Evolutionary conservation across 73 alveolate species (phyloP).

Genomic region (Paramecium biaurelia): DNA sequence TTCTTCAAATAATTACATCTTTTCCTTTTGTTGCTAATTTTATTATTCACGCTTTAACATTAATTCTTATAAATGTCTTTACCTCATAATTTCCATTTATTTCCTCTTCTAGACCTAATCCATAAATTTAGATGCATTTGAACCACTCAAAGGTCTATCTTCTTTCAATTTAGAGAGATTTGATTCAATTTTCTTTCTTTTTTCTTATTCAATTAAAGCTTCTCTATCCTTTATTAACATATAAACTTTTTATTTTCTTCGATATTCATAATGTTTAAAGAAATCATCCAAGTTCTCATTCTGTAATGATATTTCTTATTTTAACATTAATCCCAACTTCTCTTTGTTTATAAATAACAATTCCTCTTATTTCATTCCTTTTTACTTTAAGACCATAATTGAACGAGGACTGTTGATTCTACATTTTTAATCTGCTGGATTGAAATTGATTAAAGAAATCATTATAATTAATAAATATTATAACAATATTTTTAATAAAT

Average conservation of each 20-base stretch:
- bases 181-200: neutral
- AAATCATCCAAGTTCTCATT: conserved; percentile 32
- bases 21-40: neutral
- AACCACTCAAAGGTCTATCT: neutral
- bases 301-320: neutral
- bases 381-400: neutral
- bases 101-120: neutral
- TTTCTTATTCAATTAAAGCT: conserved; percentile 39
- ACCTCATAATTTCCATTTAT: neutral
- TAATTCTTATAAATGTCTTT: neutral
- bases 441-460: conserved; percentile 35
- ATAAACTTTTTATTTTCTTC: conserved; percentile 34
- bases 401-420: conserved; percentile 30
- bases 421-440: conserved; percentile 23
- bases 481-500: too few species aligned
- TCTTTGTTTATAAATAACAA: neutral
- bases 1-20: neutral
- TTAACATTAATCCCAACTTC: neutral
- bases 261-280: conserved; percentile 39
- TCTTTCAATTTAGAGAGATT: neutral
- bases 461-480: neutral
- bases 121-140: conserved; percentile 12
- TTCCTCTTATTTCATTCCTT: conserved; percentile 17
- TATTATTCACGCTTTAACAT: neutral
- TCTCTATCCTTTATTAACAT: conserved; percentile 37